Percentiles rank a stretch among this genome's conserved stretches.
These are phyloP conservation scores for Ustilago sp. DNA, from an alignment of 1,284 basidiomycete species.

Conservation along the genomic window DNA sequence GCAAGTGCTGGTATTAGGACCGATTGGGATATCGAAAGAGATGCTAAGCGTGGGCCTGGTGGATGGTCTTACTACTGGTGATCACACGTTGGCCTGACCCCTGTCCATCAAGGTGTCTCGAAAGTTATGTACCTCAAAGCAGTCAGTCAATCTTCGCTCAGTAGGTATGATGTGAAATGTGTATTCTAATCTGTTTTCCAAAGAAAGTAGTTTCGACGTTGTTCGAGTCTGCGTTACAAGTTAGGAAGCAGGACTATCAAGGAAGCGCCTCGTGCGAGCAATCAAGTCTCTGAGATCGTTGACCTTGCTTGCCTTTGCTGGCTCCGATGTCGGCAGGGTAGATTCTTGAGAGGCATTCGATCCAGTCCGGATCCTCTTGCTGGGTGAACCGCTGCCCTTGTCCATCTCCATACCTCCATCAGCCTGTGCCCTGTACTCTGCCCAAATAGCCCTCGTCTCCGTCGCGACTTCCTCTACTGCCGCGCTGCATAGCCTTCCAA, in stretches of 20 bases:
- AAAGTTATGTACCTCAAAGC: background rate
- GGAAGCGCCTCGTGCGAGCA: constrained; percentile 32
- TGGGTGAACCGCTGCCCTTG: background rate
- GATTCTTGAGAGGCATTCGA: background rate
- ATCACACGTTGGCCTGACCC: background rate
- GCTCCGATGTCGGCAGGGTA: background rate
- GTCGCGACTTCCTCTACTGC: constrained; percentile 34
- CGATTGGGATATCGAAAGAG: constrained; percentile 49
- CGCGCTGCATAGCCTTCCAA: constrained; percentile 14
- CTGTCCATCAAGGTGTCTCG: background rate
- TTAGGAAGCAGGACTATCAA: constrained; percentile 16
- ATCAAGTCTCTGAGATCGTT: constrained; percentile 27
- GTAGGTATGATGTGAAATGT: no score
- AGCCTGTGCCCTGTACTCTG: constrained; percentile 6
- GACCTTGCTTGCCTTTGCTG: constrained; percentile 12
- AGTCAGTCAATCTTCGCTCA: background rate
- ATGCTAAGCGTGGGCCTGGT: constrained; percentile 39
- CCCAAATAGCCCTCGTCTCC: constrained; percentile 22
- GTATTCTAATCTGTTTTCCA: background rate
- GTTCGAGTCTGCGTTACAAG: background rate
- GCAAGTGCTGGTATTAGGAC: constrained; percentile 59
- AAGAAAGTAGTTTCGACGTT: background rate
- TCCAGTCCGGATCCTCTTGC: constrained; percentile 11
- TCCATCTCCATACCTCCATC: background rate
- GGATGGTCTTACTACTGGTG: constrained; percentile 53